Base-by-base conservation (phyloP, 2,329 filamentous ascomycete species). In the Rachicladosporium sp. region DNA sequence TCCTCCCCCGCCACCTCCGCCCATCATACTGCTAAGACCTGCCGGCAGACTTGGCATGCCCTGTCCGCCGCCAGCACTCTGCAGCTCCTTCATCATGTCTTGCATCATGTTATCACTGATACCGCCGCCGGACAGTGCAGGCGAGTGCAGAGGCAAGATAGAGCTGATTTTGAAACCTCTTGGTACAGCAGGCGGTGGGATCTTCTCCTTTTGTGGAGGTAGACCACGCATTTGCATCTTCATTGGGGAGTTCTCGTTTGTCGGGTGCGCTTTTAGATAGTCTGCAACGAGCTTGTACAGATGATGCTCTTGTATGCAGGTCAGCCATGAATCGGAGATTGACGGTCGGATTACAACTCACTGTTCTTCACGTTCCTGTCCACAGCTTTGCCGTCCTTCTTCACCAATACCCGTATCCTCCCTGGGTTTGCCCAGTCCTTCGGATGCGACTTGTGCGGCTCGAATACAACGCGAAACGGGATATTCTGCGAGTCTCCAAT, bases 351-450 rank as follows among this genome's bases (percentile, higher is more conserved):
- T 27, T 7, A 27, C 23, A 27, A 65, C 72, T 38, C 62, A 77
- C 74, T 84, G 53, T 80, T 83, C 58, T 77, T 77, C 34, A 83
- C 68, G 23, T 63, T 64, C 29, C 46, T 44, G 19, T 70, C 71
- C 30, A 69, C 53, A 34, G 63, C 54, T 46, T 62, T 62, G 29
- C 73, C 74, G 43, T 74, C 68, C 46, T 73, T 77, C 59, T 77
- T 80, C 41, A 95, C 67, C 55, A 80, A 66, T 36, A 96, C 77
- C 51, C 84, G 78, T 46, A 96, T 84, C 43, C 91, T 74, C 3
- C 91, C 91, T 9, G 91, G 91, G 66, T 98, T 98, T 41, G 82
- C 80, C 91, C 91, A 98, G 68, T 98, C 91, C 65, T 91, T 89
- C 5, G 91, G 91, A 63, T 98, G 91, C 44, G 78, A 74, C 69